Conservation (phyloP, 805 yeast species). For the Monosporozyma unispora region DNA sequence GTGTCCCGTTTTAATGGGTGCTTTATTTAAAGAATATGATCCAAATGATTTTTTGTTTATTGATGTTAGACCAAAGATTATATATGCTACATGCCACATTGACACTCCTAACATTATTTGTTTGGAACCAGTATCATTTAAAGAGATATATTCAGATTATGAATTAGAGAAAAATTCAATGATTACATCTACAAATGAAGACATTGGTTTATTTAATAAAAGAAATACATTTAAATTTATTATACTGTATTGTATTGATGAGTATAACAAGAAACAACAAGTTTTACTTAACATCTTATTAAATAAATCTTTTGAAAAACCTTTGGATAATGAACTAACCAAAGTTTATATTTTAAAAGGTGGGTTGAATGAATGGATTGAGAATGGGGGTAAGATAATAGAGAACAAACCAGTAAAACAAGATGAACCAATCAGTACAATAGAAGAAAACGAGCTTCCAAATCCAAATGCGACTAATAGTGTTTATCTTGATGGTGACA, state of each 20-base stretch:
- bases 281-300: conserved; percentile 16
- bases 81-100: conserved; percentile 58
- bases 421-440: neutral
- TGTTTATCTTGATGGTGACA: conserved; percentile 18
- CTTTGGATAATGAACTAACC: conserved; percentile 10
- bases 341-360: conserved; percentile 17
- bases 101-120: conserved; percentile 51
- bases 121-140: conserved; percentile 61
- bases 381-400: conserved; percentile 8
- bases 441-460: neutral
- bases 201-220: conserved; percentile 42
- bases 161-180: conserved; percentile 59
- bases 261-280: conserved; percentile 12
- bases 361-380: conserved; percentile 23
- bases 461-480: conserved; percentile 8
- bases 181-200: conserved; percentile 46
- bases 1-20: conserved; percentile 7
- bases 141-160: conserved; percentile 43
- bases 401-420: neutral
- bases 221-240: conserved; percentile 53
- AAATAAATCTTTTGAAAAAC: conserved; percentile 24
- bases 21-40: conserved; percentile 9
- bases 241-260: conserved; percentile 40
- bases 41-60: conserved; percentile 42
- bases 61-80: conserved; percentile 58